Evolutionary conservation across 2,329 filamentous ascomycete genomes (phyloP).

Genomic region (Talaromyces verruculosus): DNA sequence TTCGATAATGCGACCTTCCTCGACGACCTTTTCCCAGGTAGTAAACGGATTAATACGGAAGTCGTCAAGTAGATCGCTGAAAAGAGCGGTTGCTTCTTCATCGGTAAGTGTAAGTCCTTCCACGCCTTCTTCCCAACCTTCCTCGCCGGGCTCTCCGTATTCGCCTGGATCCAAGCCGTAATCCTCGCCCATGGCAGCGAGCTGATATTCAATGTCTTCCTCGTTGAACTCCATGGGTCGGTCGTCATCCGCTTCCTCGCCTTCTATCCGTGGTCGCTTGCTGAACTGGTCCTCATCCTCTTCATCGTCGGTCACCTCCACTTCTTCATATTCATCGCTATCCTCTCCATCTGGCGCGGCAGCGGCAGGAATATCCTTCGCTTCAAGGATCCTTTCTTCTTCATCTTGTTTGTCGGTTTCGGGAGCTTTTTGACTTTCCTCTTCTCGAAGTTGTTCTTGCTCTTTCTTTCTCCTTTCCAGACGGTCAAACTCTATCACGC

Average conservation of each 20-base stretch:
- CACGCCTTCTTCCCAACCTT: slow-evolving; percentile 66
- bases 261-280: slow-evolving; percentile 37
- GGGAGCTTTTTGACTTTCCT: slow-evolving; percentile 27
- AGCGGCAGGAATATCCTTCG: slow-evolving; percentile 18
- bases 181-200: slow-evolving; percentile 85
- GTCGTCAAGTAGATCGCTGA: slow-evolving; percentile 84
- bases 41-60: slow-evolving; percentile 80
- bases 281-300: slow-evolving; percentile 49
- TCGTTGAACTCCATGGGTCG: slow-evolving; percentile 78
- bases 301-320: slow-evolving; percentile 67
- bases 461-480: slow-evolving; percentile 70
- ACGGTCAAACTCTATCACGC: slow-evolving; percentile 64
- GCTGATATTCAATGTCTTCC: slow-evolving; percentile 88
- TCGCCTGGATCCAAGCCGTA: slow-evolving; percentile 76
- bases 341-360: slow-evolving; percentile 46
- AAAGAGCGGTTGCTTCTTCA: slow-evolving; percentile 73
- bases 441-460: slow-evolving; percentile 47
- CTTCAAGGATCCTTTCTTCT: slow-evolving; percentile 24
- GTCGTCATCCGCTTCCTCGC: slow-evolving; percentile 45
- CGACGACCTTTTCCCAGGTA: slow-evolving; percentile 85
- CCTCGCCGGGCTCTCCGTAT: slow-evolving; percentile 63
- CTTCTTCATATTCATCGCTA: slow-evolving; percentile 74
- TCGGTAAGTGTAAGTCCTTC: slow-evolving; percentile 70
- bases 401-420: slow-evolving; percentile 22
- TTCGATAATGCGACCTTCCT: slow-evolving; percentile 77